These are phyloP conservation scores for Schizonepeta tenuifolia DNA, from an alignment of 257 asterid species.

Conservation along the genomic window DNA sequence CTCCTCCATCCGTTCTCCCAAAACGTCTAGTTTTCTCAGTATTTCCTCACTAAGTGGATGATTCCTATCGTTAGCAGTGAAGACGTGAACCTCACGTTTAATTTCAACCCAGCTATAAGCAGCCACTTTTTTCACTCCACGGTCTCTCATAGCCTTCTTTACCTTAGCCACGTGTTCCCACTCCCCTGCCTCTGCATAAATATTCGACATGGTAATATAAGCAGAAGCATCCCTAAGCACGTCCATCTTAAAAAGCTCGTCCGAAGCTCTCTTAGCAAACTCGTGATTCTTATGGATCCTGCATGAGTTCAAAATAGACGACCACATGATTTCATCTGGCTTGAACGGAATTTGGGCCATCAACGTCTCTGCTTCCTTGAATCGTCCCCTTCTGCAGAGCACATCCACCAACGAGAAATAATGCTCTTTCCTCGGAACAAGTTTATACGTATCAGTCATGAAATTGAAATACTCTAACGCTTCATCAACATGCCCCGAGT, in stretches of 20 bases:
- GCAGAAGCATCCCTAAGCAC: slow-evolving; percentile 74
- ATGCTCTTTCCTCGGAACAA: slow-evolving; percentile 71
- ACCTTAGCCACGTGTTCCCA: slow-evolving; percentile 72
- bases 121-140: slow-evolving; percentile 72
- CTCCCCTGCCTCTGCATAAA: slow-evolving; percentile 82
- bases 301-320: slow-evolving; percentile 72
- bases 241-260: slow-evolving; percentile 58
- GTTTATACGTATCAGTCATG: slow-evolving; percentile 61
- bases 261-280: slow-evolving; percentile 71
- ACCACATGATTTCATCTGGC: slow-evolving; percentile 88
- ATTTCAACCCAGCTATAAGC: slow-evolving; percentile 93
- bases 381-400: slow-evolving; percentile 72
- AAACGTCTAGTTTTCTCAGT: slow-evolving; percentile 49
- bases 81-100: slow-evolving; percentile 58
- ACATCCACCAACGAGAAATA: slow-evolving; percentile 70
- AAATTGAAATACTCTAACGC: slow-evolving; percentile 61
- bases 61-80: slow-evolving; percentile 67
- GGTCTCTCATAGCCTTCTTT: slow-evolving; percentile 82
- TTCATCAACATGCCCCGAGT: slow-evolving; percentile 69
- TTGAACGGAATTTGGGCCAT: slow-evolving; percentile 75
- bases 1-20: slow-evolving; percentile 62
- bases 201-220: slow-evolving; percentile 78
- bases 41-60: slow-evolving; percentile 61
- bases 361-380: slow-evolving; percentile 64
- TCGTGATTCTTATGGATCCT: slow-evolving; percentile 80